Conservation (phyloP, 1,139 yeast genomes). For the Debaryomycetaceae sp. region DNA sequence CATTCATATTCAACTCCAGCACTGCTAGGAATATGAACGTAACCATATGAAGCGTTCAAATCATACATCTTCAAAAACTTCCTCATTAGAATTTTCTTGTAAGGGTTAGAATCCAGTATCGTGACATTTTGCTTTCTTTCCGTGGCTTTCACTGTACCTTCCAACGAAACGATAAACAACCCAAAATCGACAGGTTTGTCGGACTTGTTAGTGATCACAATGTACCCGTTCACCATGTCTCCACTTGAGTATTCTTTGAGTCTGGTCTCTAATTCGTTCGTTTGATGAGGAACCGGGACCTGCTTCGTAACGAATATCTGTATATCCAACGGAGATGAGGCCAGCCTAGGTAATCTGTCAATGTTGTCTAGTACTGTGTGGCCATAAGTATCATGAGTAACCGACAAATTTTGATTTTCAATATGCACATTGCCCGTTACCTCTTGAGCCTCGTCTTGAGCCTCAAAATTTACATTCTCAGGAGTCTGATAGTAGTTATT, state of each 20-base stretch:
- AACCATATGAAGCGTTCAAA: constrained; percentile 44
- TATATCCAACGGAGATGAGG: constrained; percentile 38
- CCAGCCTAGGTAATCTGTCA: constrained; percentile 34
- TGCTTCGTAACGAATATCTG: constrained; percentile 42
- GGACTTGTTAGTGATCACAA: constrained; percentile 37
- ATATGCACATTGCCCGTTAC: constrained; percentile 1
- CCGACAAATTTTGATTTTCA: constrained; percentile 9
- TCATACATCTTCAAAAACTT: constrained; percentile 48
- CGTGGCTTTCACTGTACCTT: constrained; percentile 41
- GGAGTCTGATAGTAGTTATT: constrained; percentile 1
- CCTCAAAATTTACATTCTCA: constrained; percentile 16
- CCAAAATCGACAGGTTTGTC: constrained; percentile 42
- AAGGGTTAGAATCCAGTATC: constrained; percentile 16
- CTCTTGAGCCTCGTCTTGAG: constrained; percentile 19
- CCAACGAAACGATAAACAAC: constrained; percentile 43
- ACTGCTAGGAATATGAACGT: constrained; percentile 40
- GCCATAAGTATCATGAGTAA: constrained; percentile 32
- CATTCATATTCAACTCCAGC: constrained; percentile 51
- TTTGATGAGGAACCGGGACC: constrained; percentile 34
- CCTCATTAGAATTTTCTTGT: constrained; percentile 34
- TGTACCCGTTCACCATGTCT: constrained; percentile 36
- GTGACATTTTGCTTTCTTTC: constrained; percentile 18
- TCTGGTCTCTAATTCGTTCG: constrained; percentile 39
- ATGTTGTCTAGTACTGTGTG: constrained; percentile 45
- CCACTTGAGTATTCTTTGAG: constrained; percentile 45